phyloP scores from a whole-genome alignment of 495 filamentous ascomycete genomes.

The Xylaria palmicola region DNA sequence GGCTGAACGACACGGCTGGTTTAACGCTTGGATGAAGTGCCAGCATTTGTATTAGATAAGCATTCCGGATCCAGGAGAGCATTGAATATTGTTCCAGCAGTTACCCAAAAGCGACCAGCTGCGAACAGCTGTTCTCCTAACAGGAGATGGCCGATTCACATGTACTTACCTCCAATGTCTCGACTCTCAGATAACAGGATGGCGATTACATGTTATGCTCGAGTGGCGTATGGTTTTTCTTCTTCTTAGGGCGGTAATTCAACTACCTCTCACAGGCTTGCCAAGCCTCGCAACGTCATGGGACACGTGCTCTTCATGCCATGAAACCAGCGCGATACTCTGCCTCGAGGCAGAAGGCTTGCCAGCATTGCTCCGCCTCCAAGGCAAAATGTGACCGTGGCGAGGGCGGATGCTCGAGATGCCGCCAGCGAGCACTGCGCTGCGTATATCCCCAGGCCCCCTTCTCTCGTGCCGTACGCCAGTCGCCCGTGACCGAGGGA shows the following conservation, averaged over 20 bases:
- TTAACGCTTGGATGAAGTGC: too few species aligned
- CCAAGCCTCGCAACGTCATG: background rate
- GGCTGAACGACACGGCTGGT: too few species aligned
- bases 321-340: conserved; percentile 42
- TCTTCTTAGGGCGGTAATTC: too few species aligned
- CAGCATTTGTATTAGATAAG: too few species aligned
- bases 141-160: background rate
- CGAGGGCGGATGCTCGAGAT: conserved; percentile 34
- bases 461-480: background rate
- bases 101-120: too few species aligned
- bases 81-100: too few species aligned
- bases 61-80: too few species aligned
- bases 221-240: background rate
- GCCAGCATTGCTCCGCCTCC: conserved; percentile 40
- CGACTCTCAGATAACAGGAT: too few species aligned
- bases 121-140: background rate
- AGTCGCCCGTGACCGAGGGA: background rate
- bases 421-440: conserved; percentile 18
- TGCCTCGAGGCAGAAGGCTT: conserved; percentile 44
- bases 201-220: background rate
- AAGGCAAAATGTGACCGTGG: conserved; percentile 46
- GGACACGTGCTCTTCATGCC: background rate
- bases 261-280: background rate
- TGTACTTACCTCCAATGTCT: background rate
- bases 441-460: conserved; percentile 20